Base-by-base conservation (phyloP, 768 basidiomycete species). In the Auricularia sp. region DNA sequence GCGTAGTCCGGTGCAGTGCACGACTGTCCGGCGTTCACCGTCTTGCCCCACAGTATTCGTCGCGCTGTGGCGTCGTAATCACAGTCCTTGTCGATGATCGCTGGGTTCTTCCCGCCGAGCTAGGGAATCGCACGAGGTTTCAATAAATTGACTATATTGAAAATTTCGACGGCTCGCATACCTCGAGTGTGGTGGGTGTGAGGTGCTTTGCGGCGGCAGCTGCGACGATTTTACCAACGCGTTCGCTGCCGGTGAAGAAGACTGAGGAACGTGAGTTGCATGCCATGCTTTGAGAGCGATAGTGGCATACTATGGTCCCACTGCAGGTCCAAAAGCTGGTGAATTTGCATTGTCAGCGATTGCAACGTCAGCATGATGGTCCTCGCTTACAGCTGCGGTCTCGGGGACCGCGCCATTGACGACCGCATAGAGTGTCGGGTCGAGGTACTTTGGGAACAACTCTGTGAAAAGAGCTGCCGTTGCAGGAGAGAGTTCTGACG, bases 1-100 rank as follows among this genome's bases (percentile, higher is more conserved):
- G 21, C 21, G 23, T 83, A 83, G 67, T 84, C 83, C 1, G 83
- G 83, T 3, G 88, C 84, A 3, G 87, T 78, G 64, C 91, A 93
- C 1, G 85, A 85, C 77, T 92, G 83, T 3, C 92, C 92, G 0
- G 83, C 84, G 68, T 94, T 94, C 43, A 80, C 74, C 59, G 77
- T 74, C 69, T 91, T 91, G n/a, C 90, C 90, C 89, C 90, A 93
- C 42, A 92, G 72, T 54, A 94, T 78, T n/a, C 91, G 81, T 53
- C 80, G 81, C 2, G 89, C 88, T 0, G 86, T 80, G 3, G 79
- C 75, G 64, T 84, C 78, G 61, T 93, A 74, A 70, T 93, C 86
- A 63, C 83, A 84, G 23, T 77, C 79, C 0, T 88, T 80, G 72
- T 92, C 88, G 54, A 94, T 76, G 66, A 93, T 77, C 21, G 85